Evolutionary conservation across 108 stramenopile genomes (phyloP).

Genomic region (Cylindrotheca fusiformis): DNA sequence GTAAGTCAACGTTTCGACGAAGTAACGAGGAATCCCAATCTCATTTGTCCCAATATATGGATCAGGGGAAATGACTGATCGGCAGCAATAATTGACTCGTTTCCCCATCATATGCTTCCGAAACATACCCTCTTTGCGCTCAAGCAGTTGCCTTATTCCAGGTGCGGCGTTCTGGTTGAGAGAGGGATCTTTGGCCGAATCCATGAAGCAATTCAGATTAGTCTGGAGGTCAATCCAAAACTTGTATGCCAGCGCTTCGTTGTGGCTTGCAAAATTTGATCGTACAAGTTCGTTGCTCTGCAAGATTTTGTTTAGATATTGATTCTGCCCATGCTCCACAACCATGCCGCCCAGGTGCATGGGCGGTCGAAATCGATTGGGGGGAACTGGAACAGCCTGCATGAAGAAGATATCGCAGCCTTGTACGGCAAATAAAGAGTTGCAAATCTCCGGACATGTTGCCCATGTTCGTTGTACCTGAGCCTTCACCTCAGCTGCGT

Average conservation of each 20-base stretch:
- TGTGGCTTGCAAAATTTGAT: conserved; percentile 46
- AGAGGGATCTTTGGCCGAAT: conserved; percentile 89
- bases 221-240: conserved; percentile 96
- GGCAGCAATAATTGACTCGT: conserved; percentile 97
- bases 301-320: conserved; percentile 82
- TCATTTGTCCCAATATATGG: conserved; percentile 97
- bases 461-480: conserved; percentile 91
- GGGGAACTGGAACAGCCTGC: conserved; percentile 89
- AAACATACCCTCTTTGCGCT: conserved; percentile 99
- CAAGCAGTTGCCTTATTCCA: conserved; percentile 94
- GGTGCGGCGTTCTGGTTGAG: conserved; percentile 43
- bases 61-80: conserved; percentile 97
- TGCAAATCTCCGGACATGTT: conserved; percentile 54
- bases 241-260: conserved; percentile 45
- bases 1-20: conserved; percentile 93
- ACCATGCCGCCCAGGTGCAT: conserved; percentile 84
- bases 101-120: conserved; percentile 99
- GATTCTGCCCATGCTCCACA: conserved; percentile 96
- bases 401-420: conserved; percentile 88
- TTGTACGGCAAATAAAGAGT: conserved; percentile 71
- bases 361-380: conserved; percentile 95
- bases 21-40: conserved; percentile 96
- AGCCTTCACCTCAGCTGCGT: conserved; percentile 89
- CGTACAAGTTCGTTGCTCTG: conserved; percentile 69
- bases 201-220: conserved; percentile 93